A percentile compares a stretch with the other conserved stretches of the same genome.
These are phyloP conservation scores for Neurospora crassa DNA, from an alignment of 2,329 filamentous ascomycete genomes.

Conservation along the genomic window DNA sequence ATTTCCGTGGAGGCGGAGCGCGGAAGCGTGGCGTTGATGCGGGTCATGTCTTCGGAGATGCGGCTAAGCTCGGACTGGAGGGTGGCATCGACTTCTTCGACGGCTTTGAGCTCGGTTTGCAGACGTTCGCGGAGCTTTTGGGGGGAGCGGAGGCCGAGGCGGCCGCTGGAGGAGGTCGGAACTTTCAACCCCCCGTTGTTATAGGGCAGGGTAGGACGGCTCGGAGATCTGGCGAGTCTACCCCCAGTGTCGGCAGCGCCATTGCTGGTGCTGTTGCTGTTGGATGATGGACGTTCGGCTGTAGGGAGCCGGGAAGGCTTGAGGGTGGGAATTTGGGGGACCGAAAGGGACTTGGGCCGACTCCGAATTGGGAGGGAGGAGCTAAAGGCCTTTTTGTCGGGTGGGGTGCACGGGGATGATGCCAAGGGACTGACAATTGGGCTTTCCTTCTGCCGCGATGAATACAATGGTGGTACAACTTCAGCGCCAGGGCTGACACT, in stretches of 20 bases:
- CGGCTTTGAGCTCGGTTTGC: constrained; percentile 67
- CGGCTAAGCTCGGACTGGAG: constrained; percentile 68
- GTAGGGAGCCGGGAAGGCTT: constrained; percentile 28
- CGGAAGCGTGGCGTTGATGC: constrained; percentile 34
- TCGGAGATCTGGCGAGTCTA: constrained; percentile 13
- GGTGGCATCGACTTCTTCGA: constrained; percentile 58
- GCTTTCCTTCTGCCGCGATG: constrained; percentile 41
- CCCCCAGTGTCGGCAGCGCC: neutral
- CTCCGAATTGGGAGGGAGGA: neutral
- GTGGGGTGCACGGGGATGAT: constrained; percentile 11
- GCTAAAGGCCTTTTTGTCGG: constrained; percentile 3
- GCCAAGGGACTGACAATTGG: constrained; percentile 21
- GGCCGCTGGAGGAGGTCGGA: constrained; percentile 28
- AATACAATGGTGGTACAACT: constrained; percentile 23
- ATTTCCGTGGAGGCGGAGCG: constrained; percentile 31
- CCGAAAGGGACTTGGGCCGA: constrained; percentile 42
- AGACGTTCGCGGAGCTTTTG: constrained; percentile 78
- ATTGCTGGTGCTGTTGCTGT: neutral
- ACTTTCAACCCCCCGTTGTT: constrained; percentile 28
- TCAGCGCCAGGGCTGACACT: neutral
- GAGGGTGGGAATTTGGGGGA: constrained; percentile 45
- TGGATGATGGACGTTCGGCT: constrained; percentile 1
- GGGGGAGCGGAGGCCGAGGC: constrained; percentile 59
- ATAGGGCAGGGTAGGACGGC: constrained; percentile 22
- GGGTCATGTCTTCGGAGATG: constrained; percentile 71